Base-by-base conservation (phyloP, 2,329 filamentous ascomycete species). In the Aspergillus fijiensis region DNA sequence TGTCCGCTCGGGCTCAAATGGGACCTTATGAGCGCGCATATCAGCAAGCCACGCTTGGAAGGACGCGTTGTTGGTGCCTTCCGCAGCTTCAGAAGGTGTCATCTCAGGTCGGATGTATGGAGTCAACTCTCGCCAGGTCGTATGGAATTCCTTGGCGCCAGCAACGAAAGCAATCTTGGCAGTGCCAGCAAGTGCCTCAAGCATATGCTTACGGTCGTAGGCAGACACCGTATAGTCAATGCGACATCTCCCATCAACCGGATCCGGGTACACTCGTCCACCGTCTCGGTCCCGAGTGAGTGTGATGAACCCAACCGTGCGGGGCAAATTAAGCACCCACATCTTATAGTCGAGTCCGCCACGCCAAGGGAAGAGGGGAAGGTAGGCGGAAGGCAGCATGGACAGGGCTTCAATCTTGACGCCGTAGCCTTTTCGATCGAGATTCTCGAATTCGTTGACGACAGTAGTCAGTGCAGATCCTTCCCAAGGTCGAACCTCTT, bases 391-490 rank as follows among this genome's bases (percentile, higher is more conserved):
- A 0, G 92, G 91, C 70, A 92, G 69, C 89, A 95, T 93, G 68
- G 84, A 85, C 1, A 85, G 85, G 10, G 87, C 82, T 79, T 97
- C 92, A 29, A 97, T 80, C 74, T 96, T 96, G 52, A 84, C 82
- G 45, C 94, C 94, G 68, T 97, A 91, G 59, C 92, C 91, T 48
- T 87, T 81, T 5, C 85, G 85, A 72, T 96, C 92, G 0, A 93
- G 81, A 67, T 97, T 89, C 65, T 96, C 90, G 67, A 93, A 91
- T 57, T 90, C 87, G 49, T 83, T 85, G 64, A 91, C 88, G 19
- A 93, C 87, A 4, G 86, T 85, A 0, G 93, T 97, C 60, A 97
- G 85, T 67, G 93, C 93, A 2, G 87, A 84, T 16, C 92, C 89
- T 82, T 87, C 87, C 88, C 88, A 91, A 0, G 87, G 87, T n/a